Percentiles rank a stretch among this genome's conserved stretches.
Evolutionary conservation across 2,329 filamentous ascomycete species (phyloP).

Genomic region (Alternaria infectoria): DNA sequence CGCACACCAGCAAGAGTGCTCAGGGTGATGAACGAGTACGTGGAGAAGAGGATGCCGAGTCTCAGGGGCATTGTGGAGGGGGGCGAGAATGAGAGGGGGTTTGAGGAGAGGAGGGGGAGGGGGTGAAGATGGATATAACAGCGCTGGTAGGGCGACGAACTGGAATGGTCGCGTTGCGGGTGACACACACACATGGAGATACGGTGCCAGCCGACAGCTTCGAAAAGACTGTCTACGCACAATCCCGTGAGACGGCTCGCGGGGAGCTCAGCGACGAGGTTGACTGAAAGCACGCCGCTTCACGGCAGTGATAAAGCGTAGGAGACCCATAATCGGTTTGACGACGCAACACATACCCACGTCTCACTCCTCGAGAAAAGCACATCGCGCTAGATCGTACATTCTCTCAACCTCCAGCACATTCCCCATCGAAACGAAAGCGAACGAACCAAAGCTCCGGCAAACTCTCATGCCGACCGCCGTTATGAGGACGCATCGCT

Average conservation of each 20-base stretch:
- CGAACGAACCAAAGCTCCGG: background rate
- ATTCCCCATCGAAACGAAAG: background rate
- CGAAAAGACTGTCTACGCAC: background rate
- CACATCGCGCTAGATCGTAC: background rate
- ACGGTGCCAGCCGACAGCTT: background rate
- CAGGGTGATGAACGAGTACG: constrained; percentile 29
- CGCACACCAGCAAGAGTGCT: constrained; percentile 42
- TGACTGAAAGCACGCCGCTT: background rate
- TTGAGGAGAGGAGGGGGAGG: background rate
- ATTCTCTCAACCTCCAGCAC: background rate
- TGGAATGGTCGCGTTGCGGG: background rate
- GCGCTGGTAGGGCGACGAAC: background rate
- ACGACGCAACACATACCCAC: background rate
- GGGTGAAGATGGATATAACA: background rate
- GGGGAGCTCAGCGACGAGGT: background rate
- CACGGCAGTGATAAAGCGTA: background rate
- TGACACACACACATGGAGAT: background rate
- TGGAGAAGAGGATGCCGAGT: constrained; percentile 36
- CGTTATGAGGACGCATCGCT: background rate
- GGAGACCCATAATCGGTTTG: background rate
- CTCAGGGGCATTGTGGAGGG: constrained; percentile 42
- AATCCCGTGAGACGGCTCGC: background rate
- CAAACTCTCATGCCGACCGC: background rate
- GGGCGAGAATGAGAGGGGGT: constrained; percentile 7
- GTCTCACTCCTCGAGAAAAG: background rate